Percentiles rank a stretch among this genome's conserved stretches.
phyloP scores from a whole-genome alignment of 768 basidiomycete genomes.

The Hemileccinum rubropunctum region DNA sequence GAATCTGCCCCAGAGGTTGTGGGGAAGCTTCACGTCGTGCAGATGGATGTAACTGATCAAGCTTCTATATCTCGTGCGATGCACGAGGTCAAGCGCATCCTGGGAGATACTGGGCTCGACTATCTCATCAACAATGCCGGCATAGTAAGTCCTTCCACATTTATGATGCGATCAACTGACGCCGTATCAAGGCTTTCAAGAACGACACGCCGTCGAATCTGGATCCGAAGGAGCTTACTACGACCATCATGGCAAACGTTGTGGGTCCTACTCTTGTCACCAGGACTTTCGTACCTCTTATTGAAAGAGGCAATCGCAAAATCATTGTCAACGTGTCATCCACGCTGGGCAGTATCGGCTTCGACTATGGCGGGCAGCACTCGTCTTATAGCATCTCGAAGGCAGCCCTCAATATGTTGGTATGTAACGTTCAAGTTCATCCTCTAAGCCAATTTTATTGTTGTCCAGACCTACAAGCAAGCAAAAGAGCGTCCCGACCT shows the following conservation, averaged over 20 bases:
- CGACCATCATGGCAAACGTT: slow-evolving; percentile 31
- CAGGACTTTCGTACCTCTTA: slow-evolving; percentile 33
- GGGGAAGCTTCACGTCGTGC: slow-evolving; percentile 27
- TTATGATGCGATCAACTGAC: background rate
- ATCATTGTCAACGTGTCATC: slow-evolving; percentile 35
- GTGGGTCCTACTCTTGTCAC: slow-evolving; percentile 35
- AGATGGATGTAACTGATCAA: slow-evolving; percentile 32
- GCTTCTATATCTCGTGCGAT: slow-evolving; percentile 23
- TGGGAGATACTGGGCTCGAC: slow-evolving; percentile 29
- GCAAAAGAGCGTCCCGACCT: slow-evolving; percentile 32
- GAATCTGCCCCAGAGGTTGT: background rate
- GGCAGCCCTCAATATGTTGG: slow-evolving; percentile 40
- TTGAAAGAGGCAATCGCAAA: slow-evolving; percentile 32
- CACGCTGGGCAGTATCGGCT: slow-evolving; percentile 33
- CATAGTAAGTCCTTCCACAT: slow-evolving; percentile 23
- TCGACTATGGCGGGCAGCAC: slow-evolving; percentile 24
- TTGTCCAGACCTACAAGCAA: slow-evolving; percentile 36
- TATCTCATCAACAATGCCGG: slow-evolving; percentile 41
- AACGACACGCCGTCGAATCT: slow-evolving; percentile 30
- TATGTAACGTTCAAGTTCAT: slow-evolving; percentile 17
- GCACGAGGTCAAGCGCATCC: slow-evolving; percentile 18
- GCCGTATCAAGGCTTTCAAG: slow-evolving; percentile 12
- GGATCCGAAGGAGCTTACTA: slow-evolving; percentile 18
- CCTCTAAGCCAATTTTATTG: background rate
- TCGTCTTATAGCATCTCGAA: slow-evolving; percentile 38